Evolutionary conservation across 257 asterid genomes (phyloP).

Genomic region (Solanum infundibuliforme): DNA sequence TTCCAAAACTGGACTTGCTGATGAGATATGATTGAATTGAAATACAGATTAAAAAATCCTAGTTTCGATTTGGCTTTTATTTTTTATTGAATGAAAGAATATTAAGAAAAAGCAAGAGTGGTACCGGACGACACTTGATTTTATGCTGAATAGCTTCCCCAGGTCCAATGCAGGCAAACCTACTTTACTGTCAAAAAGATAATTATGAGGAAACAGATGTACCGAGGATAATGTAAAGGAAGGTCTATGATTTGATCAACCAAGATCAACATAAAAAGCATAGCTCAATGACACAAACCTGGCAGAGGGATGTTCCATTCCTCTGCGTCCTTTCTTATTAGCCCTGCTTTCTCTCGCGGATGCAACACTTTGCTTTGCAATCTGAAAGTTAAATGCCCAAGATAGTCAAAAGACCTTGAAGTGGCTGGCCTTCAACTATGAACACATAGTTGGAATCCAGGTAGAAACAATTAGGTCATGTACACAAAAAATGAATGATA

Average conservation of each 20-base stretch:
- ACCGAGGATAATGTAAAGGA: neutral
- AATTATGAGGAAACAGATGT: neutral
- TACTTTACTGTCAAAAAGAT: slow-evolving; percentile 45
- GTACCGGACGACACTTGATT: slow-evolving; percentile 72
- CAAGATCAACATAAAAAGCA: neutral
- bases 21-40: neutral
- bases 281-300: slow-evolving; percentile 28
- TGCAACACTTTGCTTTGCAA: slow-evolving; percentile 81
- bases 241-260: neutral
- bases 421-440: neutral
- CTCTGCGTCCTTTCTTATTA: slow-evolving; percentile 78
- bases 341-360: slow-evolving; percentile 89
- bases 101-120: neutral
- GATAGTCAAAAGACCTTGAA: neutral
- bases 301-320: slow-evolving; percentile 51
- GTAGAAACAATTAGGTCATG: neutral
- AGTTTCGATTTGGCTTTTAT: neutral
- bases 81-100: neutral
- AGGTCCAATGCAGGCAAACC: slow-evolving; percentile 74
- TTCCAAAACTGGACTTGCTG: neutral
- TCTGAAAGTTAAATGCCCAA: slow-evolving; percentile 33
- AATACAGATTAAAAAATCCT: neutral
- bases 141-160: slow-evolving; percentile 72
- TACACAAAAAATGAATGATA: slow-evolving; percentile 5
- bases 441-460: neutral